Base-by-base conservation (phyloP, 2,329 filamentous ascomycete genomes). In the Alternaria sp. region DNA sequence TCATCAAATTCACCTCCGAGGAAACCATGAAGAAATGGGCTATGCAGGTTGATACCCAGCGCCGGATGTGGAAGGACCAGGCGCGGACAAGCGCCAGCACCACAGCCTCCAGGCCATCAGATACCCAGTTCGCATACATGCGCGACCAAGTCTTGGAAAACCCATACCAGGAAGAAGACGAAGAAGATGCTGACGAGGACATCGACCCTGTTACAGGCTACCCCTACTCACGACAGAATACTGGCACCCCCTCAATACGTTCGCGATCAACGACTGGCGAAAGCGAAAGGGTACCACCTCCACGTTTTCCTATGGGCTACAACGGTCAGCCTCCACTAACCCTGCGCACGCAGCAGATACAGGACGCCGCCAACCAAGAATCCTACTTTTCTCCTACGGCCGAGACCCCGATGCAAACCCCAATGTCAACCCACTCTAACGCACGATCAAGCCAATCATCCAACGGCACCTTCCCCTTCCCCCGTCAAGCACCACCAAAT, bases 21-120 rank as follows among this genome's bases (percentile, higher is more conserved):
- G 93, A 97, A 68, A 89, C 86, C 14, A 93, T 98, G 89, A 94
- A 91, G 79, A 97, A 94, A 76, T 99, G 95, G 95, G 90, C 91
- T 28, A 84, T 84, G 9, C 89, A 92, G 41, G 88, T 97, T 27
- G 92, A 97, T 67, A 84, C 82, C 2, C 94, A 97, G 79, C 86
- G 93, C 62, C 79, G 83, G 45, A 79, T 82, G 9, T 83, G 82
- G 71, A 78, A 78, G 59, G 83, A 85, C 38, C 70, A 76, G 45
- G 69, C 81, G 88, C 89, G 83, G 81, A 84, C 75, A 25, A 80
- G 78, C 54, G 81, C 74, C 75, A 82, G 76, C 76, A 80, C 74
- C 14, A 70, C 63, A 75, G 85, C 64, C n/a, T 86, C 76, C 48
- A 85, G 71, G 58, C 87, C 86, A 6, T 89, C 86, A 20, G 83